These are phyloP conservation scores for Plasmodium blacklocki DNA, from an alignment of 169 alveolate genomes.

Conservation along the genomic window DNA sequence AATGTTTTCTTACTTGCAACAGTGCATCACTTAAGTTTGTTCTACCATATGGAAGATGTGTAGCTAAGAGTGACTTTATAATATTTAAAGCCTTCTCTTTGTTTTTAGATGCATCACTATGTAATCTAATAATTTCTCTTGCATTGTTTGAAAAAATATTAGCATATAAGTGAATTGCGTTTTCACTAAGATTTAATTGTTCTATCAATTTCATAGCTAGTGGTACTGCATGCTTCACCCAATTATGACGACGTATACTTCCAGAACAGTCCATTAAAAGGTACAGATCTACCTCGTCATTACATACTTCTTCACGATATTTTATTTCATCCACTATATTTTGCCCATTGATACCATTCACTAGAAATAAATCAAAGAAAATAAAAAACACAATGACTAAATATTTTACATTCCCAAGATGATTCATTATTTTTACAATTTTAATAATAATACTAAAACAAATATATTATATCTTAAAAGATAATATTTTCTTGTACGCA, in stretches of 20 bases:
- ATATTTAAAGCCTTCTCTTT: background rate
- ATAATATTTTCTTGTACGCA: too few relatives aligned
- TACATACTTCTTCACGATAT: constrained; percentile 61
- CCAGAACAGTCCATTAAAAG: constrained; percentile 57
- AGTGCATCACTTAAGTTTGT: constrained; percentile 41
- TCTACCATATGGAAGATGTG: constrained; percentile 15
- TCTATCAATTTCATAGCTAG: background rate
- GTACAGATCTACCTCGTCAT: constrained; percentile 41
- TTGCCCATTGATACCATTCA: background rate
- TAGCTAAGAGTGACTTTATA: background rate
- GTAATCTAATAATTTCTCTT: constrained; percentile 10
- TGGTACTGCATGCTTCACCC: constrained; percentile 26
- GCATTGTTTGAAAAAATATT: constrained; percentile 1
- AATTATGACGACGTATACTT: constrained; percentile 50
- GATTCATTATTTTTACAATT: constrained; percentile 21
- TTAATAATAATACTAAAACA: background rate
- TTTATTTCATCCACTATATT: constrained; percentile 29
- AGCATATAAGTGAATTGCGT: constrained; percentile 13
- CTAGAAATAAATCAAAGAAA: constrained; percentile 13
- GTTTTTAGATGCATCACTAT: constrained; percentile 18
- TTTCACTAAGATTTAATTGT: constrained; percentile 23
- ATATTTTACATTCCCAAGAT: constrained; percentile 20
- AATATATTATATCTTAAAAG: too few relatives aligned
- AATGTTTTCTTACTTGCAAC: background rate
- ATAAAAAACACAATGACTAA: constrained; percentile 28